Conservation (phyloP, 2,329 filamentous ascomycete genomes). For the Calonectria crousiana region DNA sequence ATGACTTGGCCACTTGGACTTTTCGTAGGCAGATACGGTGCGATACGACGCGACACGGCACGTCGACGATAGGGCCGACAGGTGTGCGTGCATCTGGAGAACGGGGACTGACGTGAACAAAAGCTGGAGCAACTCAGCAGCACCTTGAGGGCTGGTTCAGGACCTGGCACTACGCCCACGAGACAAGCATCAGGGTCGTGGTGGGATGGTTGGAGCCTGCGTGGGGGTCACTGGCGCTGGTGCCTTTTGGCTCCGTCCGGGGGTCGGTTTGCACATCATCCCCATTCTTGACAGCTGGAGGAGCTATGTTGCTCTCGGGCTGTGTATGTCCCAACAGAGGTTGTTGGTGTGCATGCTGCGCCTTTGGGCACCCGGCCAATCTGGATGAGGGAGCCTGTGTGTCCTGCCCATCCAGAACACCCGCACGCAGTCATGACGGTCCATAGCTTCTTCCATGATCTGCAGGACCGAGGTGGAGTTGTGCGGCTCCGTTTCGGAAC, state of each 20-base stretch:
- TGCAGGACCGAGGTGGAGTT: constrained; percentile 21
- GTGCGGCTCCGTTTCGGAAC: constrained; percentile 27
- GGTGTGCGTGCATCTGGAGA: neutral
- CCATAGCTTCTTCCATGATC: constrained; percentile 22
- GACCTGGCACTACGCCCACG: neutral
- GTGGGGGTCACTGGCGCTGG: constrained; percentile 17
- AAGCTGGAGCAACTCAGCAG: neutral
- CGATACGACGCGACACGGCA: constrained; percentile 15
- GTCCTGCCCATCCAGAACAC: neutral
- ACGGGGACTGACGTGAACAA: neutral
- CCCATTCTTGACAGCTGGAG: constrained; percentile 13
- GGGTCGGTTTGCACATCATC: constrained; percentile 16
- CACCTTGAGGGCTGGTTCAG: neutral
- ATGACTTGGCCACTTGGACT: constrained; percentile 7
- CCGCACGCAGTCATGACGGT: constrained; percentile 4
- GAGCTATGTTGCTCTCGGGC: neutral
- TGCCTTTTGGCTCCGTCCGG: constrained; percentile 9
- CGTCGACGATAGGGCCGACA: constrained; percentile 15
- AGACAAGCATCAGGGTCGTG: constrained; percentile 12
- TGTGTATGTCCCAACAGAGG: neutral
- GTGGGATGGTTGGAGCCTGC: constrained; percentile 18
- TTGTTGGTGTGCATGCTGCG: constrained; percentile 1
- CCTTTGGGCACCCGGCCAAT: constrained; percentile 15
- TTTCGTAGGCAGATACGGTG: constrained; percentile 14
- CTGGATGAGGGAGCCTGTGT: constrained; percentile 7